phyloP scores from a whole-genome alignment of 257 asterid genomes.

The Galeopsis tetrahit region DNA sequence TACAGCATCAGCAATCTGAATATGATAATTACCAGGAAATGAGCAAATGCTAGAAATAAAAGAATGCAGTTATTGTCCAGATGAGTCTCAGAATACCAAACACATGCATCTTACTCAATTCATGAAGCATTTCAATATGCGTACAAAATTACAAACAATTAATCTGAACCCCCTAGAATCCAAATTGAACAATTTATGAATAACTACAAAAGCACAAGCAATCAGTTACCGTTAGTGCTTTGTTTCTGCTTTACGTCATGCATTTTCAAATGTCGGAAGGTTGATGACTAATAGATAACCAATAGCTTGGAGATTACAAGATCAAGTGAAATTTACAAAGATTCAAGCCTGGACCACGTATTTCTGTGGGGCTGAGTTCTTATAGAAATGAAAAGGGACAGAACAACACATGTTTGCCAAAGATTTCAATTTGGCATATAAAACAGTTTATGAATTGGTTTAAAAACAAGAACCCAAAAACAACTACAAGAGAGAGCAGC shows the following conservation, averaged over 20 bases:
- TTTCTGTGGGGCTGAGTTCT: neutral
- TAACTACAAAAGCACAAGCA: neutral
- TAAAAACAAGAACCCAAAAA: neutral
- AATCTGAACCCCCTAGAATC: neutral
- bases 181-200: neutral
- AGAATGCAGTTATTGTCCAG: conserved; percentile 21
- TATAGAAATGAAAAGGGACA: neutral
- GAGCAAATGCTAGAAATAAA: conserved; percentile 28
- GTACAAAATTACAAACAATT: neutral
- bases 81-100: neutral
- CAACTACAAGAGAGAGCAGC: neutral
- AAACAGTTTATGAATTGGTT: neutral
- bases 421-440: conserved; percentile 8
- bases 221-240: neutral
- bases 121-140: conserved; percentile 11
- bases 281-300: neutral
- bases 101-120: neutral
- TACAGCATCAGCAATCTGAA: conserved; percentile 92
- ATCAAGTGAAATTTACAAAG: neutral
- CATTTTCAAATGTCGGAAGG: conserved; percentile 6
- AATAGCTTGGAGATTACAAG: conserved; percentile 3
- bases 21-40: conserved; percentile 28
- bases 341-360: neutral
- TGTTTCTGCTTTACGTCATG: neutral
- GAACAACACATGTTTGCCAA: neutral